Conservation (phyloP, 768 basidiomycete species). For the Lactarius trivialis region DNA sequence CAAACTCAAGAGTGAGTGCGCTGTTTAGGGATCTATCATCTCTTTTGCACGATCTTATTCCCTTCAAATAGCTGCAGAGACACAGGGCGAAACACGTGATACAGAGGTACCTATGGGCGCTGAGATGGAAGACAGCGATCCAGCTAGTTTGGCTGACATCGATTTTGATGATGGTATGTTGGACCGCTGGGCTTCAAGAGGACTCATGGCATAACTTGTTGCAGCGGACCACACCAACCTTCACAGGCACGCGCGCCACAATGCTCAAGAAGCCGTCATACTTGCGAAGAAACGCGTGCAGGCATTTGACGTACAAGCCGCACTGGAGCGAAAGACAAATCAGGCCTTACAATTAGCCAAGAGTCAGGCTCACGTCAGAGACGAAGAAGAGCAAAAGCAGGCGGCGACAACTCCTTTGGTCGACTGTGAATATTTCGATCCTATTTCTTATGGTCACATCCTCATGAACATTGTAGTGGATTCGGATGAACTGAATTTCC, state of each 20-base stretch:
- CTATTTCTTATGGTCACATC: neutral
- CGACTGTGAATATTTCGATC: conserved; percentile 51
- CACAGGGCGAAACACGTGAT: conserved; percentile 52
- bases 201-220: neutral
- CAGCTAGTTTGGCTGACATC: conserved; percentile 55
- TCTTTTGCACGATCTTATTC: conserved; percentile 16
- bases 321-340: conserved; percentile 72
- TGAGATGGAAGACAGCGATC: conserved; percentile 49
- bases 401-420: conserved; percentile 45
- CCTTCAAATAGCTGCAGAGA: conserved; percentile 54
- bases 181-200: neutral
- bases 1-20: conserved; percentile 76
- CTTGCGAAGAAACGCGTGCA: conserved; percentile 73
- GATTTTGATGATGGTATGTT: conserved; percentile 85
- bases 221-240: conserved; percentile 85
- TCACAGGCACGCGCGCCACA: conserved; percentile 74
- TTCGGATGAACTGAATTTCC: conserved; percentile 97
- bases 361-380: conserved; percentile 39
- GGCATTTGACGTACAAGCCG: conserved; percentile 81
- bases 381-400: conserved; percentile 32
- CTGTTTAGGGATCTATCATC: neutral
- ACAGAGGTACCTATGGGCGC: conserved; percentile 49
- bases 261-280: conserved; percentile 83
- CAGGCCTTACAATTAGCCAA: conserved; percentile 68
- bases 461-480: conserved; percentile 50